Conservation (phyloP, 1,139 yeast genomes). For the Geotrichum bryndzae region DNA sequence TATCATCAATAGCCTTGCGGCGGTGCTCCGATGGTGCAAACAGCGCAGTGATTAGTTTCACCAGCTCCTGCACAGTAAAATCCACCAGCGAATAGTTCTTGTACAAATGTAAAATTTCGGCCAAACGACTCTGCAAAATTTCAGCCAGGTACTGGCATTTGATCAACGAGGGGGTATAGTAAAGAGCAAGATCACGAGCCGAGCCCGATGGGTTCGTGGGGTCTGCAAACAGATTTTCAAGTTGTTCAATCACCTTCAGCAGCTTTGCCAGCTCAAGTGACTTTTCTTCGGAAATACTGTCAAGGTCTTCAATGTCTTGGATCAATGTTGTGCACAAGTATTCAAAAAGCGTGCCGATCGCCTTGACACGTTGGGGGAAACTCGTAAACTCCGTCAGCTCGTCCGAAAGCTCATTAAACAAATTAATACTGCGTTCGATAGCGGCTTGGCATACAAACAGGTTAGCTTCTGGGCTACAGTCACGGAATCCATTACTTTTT, state of each 20-base stretch:
- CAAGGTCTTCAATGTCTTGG: conserved; percentile 24
- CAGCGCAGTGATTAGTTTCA: conserved; percentile 50
- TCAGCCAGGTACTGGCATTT: conserved; percentile 36
- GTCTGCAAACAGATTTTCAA: conserved; percentile 27
- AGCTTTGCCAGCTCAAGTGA: conserved; percentile 29
- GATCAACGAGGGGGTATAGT: conserved; percentile 37
- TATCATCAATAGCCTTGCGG: conserved; percentile 55
- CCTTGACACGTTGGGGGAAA: conserved; percentile 24
- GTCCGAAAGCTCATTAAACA: conserved; percentile 20
- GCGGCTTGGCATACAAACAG: conserved; percentile 25
- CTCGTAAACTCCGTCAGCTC: conserved; percentile 25
- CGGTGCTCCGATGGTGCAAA: conserved; percentile 71
- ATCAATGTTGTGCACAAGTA: conserved; percentile 27
- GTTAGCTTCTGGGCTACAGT: conserved; percentile 24
- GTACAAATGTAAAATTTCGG: conserved; percentile 62
- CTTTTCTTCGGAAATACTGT: conserved; percentile 35
- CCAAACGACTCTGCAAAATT: conserved; percentile 42
- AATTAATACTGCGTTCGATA: conserved; percentile 21
- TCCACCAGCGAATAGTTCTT: conserved; percentile 72
- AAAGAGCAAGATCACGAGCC: conserved; percentile 24
- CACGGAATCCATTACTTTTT: conserved; percentile 24
- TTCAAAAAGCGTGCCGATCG: conserved; percentile 32
- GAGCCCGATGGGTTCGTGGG: conserved; percentile 5
- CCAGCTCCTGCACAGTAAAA: conserved; percentile 60
- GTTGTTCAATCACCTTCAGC: conserved; percentile 23